These are phyloP conservation scores for Schoenoplectus triqueter DNA, from an alignment of 202 grass and related monocot species.

Conservation along the genomic window DNA sequence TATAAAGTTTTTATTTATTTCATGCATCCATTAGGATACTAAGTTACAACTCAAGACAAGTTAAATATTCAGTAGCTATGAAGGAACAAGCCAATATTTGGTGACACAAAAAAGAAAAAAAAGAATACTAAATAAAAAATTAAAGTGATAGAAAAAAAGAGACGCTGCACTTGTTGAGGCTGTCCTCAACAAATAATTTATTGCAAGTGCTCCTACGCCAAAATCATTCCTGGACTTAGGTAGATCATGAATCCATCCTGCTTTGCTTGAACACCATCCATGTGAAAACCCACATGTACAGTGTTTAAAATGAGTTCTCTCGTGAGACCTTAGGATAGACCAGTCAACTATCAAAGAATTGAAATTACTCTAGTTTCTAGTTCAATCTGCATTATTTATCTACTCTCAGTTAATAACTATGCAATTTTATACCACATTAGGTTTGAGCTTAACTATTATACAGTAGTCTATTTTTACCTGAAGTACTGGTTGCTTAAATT, in stretches of 20 bases:
- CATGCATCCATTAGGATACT: no score
- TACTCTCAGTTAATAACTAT: constrained; percentile 20
- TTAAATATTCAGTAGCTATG: no score
- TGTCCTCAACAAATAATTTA: not conserved
- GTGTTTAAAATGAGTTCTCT: constrained; percentile 15
- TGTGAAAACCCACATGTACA: not conserved
- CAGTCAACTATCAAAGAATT: constrained; percentile 20
- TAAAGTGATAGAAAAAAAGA: not conserved
- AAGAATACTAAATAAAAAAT: not conserved
- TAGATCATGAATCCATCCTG: constrained; percentile 17
- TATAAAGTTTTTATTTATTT: not conserved
- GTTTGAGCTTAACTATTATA: not conserved
- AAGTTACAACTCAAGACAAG: no score
- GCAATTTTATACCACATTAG: not conserved
- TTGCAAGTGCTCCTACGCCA: not conserved
- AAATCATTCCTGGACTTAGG: not conserved
- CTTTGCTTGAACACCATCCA: constrained; percentile 1
- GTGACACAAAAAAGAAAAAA: no score
- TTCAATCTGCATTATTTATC: constrained; percentile 39
- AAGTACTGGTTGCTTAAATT: not conserved
- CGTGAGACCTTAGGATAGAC: not conserved
- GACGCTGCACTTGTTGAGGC: constrained; percentile 2
- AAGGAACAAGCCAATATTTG: no score
- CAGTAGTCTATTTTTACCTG: not conserved
- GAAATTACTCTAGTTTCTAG: constrained; percentile 23